Base-by-base conservation (phyloP, 2,329 filamentous ascomycete species). In the Tolypocladium endophyticum region DNA sequence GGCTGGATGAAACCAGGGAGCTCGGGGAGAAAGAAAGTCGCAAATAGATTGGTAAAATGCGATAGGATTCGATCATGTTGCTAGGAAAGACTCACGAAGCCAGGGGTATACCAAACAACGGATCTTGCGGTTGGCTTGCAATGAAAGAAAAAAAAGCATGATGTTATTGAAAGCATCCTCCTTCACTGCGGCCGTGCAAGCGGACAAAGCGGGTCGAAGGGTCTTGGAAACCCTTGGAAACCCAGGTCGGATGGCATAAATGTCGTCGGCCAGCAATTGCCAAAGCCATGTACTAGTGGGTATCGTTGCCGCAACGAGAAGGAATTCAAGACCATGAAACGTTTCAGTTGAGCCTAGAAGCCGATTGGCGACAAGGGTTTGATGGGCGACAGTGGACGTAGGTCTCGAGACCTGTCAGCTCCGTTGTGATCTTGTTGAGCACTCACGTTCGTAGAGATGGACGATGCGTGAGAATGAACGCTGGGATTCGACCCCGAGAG, bases 281-380 rank as follows among this genome's bases (percentile, higher is more conserved):
- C 59, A 60, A 63, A 47, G 35, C 9, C 54, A 36, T 54, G 30
- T 54, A 33, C 30, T 23, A 28, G 35, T 58, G 45, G 58, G 59
- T 61, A 60, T 65, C 57, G 58, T 60, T 58, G 55, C 47, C 47
- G 58, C 54, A 55, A 58, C 23, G 39, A 50, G 50, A 53, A 55
- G 60, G 58, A 58, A 61, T 56, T 54, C 30, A 45, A 59, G 57
- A 41, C 25, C 23, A 55, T 9, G 36, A n/a, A n/a, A 28, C 39
- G 53, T 28, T 52, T 39, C 55, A 53, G 36, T 56, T 52, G n/a
- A 43, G 28, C 43, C 57, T 71, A 82, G 64, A 87, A 81, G 62
- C 83, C 81, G 68, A 86, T 74, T 16, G 85, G 85, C 41, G 84
- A 87, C 55, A 87, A 72, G 50, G 85, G 85, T 70, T 86, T 84